Evolutionary conservation across 306 rosid species (phyloP).

Genomic region (Citrullus colocynthis): DNA sequence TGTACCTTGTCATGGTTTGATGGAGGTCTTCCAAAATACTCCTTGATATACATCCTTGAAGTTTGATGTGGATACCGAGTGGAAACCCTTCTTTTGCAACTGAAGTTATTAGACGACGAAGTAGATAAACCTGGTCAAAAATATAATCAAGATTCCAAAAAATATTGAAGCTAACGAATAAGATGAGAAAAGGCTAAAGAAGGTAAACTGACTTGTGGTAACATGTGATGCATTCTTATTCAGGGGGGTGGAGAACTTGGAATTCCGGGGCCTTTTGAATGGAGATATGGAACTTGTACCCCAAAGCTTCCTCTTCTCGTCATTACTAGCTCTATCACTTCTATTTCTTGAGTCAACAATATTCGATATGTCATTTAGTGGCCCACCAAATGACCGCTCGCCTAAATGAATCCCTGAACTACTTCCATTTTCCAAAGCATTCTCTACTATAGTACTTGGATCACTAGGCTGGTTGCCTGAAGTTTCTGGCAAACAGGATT

Average conservation of each 20-base stretch:
- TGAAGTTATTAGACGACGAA: conserved; percentile 27
- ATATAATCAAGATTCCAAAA: conserved; percentile 16
- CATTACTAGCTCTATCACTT: conserved; percentile 15
- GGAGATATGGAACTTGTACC: conserved; percentile 41
- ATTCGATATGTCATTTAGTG: conserved; percentile 59
- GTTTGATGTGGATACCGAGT: conserved; percentile 44
- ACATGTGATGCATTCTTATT: conserved; percentile 22
- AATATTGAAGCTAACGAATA: conserved; percentile 7
- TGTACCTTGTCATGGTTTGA: conserved; percentile 30
- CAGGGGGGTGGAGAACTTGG: conserved; percentile 34
- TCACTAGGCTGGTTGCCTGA: conserved; percentile 8
- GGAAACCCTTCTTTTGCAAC: conserved; percentile 48
- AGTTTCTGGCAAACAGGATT: conserved; percentile 22
- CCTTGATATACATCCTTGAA: conserved; percentile 44
- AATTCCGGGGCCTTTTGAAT: conserved; percentile 69
- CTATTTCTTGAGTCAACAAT: conserved; percentile 19
- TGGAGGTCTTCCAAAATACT: conserved; percentile 39
- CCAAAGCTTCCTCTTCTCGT: conserved; percentile 52
- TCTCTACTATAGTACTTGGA: conserved; percentile 7
- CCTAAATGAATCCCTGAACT: conserved; percentile 22
- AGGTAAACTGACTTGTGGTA: conserved; percentile 34
- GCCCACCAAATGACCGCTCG: conserved; percentile 24
- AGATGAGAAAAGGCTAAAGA: background rate
- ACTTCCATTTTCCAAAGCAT: conserved; percentile 21
- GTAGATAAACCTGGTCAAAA: conserved; percentile 43